phyloP scores from a whole-genome alignment of 768 basidiomycete species.

The Lactarius pseudohatsudake region DNA sequence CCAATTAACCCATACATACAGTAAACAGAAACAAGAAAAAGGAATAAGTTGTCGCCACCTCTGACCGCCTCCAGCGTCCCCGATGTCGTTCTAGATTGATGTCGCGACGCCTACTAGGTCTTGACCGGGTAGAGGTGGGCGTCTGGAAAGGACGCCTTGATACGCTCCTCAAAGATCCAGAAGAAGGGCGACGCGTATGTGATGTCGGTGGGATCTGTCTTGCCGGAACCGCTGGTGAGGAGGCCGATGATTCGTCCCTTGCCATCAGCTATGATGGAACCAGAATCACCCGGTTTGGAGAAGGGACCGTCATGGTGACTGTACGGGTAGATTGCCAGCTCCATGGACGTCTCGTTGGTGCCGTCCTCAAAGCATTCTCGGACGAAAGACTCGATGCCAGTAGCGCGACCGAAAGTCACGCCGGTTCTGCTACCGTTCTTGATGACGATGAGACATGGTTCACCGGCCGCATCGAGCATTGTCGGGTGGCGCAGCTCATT shows the following conservation, averaged over 20 bases:
- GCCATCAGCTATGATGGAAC: slow-evolving; percentile 29
- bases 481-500: slow-evolving; percentile 27
- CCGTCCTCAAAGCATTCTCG: slow-evolving; percentile 24
- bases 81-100: no score
- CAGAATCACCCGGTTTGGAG: slow-evolving; percentile 32
- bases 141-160: slow-evolving; percentile 2
- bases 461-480: slow-evolving; percentile 26
- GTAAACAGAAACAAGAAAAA: no score
- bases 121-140: background rate
- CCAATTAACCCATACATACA: no score
- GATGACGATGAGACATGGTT: slow-evolving; percentile 26
- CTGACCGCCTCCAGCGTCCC: no score
- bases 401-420: slow-evolving; percentile 32
- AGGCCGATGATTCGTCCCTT: slow-evolving; percentile 27
- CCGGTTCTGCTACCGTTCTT: slow-evolving; percentile 32
- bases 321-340: slow-evolving; percentile 24
- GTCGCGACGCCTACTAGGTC: background rate
- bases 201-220: slow-evolving; percentile 5
- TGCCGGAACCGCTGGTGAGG: slow-evolving; percentile 25
- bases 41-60: no score
- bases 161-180: background rate
- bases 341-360: slow-evolving; percentile 24
- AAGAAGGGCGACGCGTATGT: slow-evolving; percentile 12
- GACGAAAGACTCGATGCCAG: slow-evolving; percentile 30
- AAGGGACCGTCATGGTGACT: slow-evolving; percentile 26